Evolutionary conservation across 106 monocot genomes (phyloP).

Genomic region (Triglochin maritima): DNA sequence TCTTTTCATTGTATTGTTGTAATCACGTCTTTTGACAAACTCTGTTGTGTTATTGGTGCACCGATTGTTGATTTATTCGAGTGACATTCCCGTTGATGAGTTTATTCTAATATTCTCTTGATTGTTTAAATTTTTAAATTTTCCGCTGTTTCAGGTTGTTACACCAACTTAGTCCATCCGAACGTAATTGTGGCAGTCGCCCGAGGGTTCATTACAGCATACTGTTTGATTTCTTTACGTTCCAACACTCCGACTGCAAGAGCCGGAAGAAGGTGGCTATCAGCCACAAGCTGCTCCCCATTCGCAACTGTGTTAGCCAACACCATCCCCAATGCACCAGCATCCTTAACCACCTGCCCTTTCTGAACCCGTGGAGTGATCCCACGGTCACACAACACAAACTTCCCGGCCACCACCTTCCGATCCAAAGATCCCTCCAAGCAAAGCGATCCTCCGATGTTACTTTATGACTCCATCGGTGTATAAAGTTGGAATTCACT

Average conservation of each 20-base stretch:
- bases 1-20: too few species aligned
- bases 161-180: conserved; percentile 56
- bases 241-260: conserved; percentile 41
- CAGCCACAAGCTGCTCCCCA: conserved; percentile 76
- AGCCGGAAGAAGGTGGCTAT: conserved; percentile 74
- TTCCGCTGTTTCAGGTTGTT: too few species aligned
- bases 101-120: too few species aligned
- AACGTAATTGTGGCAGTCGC: conserved; percentile 51
- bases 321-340: conserved; percentile 79
- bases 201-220: conserved; percentile 7
- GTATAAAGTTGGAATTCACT: too few species aligned
- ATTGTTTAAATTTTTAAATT: too few species aligned
- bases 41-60: too few species aligned
- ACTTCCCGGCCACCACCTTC: conserved; percentile 51
- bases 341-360: conserved; percentile 73
- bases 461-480: too few species aligned
- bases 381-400: conserved; percentile 83
- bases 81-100: too few species aligned
- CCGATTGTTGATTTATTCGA: too few species aligned
- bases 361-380: conserved; percentile 77
- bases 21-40: too few species aligned
- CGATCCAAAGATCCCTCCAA: conserved; percentile 62
- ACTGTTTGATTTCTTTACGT: conserved; percentile 48
- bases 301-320: conserved; percentile 61
- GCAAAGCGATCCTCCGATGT: conserved; percentile 64